Percentiles rank a stretch among this genome's conserved stretches.
Evolutionary conservation across 768 basidiomycete species (phyloP).

Genomic region (Gautieria morchelliformis): DNA sequence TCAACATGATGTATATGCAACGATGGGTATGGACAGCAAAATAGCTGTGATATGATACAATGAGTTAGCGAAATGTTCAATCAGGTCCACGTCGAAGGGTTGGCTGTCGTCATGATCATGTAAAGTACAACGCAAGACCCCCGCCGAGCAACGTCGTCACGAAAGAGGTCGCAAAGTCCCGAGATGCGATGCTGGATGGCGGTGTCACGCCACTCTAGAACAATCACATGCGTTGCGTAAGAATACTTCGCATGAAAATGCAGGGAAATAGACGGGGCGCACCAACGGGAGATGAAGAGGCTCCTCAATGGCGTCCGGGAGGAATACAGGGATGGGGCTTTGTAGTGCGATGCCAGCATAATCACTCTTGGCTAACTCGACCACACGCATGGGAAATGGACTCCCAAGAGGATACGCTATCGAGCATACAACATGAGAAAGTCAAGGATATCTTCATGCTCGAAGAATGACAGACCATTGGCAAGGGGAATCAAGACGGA

Average conservation of each 20-base stretch:
- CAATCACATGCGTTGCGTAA: not conserved
- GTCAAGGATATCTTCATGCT: not conserved
- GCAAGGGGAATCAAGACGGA: not conserved
- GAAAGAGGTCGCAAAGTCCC: not conserved
- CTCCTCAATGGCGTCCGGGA: not conserved
- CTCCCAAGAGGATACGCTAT: not conserved
- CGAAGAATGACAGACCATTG: not conserved
- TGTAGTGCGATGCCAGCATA: not conserved
- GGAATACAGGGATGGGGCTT: not conserved
- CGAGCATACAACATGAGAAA: not conserved
- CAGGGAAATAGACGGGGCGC: not conserved
- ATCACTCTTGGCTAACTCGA: not conserved
- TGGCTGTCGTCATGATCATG: not conserved
- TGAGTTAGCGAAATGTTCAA: no score
- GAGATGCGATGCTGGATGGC: not conserved
- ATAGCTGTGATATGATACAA: no score
- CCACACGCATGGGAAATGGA: not conserved
- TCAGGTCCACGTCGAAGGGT: no score
- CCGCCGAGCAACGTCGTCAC: not conserved
- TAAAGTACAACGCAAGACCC: not conserved
- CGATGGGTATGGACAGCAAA: no score
- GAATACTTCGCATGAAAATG: not conserved
- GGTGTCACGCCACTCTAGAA: not conserved
- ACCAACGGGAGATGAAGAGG: not conserved
- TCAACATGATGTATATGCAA: no score